Percentiles rank a stretch among this genome's conserved stretches.
phyloP scores from a whole-genome alignment of 768 basidiomycete species.

The Suillus cothurnatus region DNA sequence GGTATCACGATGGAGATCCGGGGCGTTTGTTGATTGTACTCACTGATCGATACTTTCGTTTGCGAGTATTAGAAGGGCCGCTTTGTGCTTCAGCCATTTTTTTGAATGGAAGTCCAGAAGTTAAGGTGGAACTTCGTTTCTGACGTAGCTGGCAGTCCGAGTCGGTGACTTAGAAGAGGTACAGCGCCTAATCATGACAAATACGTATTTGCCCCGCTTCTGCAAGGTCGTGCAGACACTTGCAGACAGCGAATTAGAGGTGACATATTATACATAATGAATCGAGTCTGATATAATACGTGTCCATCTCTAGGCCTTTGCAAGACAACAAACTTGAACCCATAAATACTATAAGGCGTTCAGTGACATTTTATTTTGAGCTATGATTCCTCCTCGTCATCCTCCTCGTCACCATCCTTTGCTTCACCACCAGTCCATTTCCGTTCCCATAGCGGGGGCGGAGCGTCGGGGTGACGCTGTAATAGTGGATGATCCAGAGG shows the following conservation, averaged over 20 bases:
- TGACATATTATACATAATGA: slow-evolving; percentile 5
- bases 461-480: slow-evolving; percentile 25
- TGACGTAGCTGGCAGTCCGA: background rate
- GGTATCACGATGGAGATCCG: background rate
- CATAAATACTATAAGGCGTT: slow-evolving; percentile 2
- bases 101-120: background rate
- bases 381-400: slow-evolving; percentile 47
- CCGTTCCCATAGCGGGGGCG: slow-evolving; percentile 70
- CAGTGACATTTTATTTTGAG: background rate
- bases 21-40: slow-evolving; percentile 17
- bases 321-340: background rate
- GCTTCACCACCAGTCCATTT: slow-evolving; percentile 80
- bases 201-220: background rate
- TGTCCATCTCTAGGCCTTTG: background rate
- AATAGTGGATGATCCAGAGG: slow-evolving; percentile 64
- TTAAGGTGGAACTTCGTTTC: background rate
- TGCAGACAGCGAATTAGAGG: background rate
- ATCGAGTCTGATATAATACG: slow-evolving; percentile 3
- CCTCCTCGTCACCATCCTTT: slow-evolving; percentile 45
- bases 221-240: background rate
- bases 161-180: background rate
- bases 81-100: slow-evolving; percentile 23
- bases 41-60: slow-evolving; percentile 57
- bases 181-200: background rate
- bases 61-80: slow-evolving; percentile 25